phyloP scores from a whole-genome alignment of 176 grass and related monocot genomes.

The Triticum dicoccoides region DNA sequence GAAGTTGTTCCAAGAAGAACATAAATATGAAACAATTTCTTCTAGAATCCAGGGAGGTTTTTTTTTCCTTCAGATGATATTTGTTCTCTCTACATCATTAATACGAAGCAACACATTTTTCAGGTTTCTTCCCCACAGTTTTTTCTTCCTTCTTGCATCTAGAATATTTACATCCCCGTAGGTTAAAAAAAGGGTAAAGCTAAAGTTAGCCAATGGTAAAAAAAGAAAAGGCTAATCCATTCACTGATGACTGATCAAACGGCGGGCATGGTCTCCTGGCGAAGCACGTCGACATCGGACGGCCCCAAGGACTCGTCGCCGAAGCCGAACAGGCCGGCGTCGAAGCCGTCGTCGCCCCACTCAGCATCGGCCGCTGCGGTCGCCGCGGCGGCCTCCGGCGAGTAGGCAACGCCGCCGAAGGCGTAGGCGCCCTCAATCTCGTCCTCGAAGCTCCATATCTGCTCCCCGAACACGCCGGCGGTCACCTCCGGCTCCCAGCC shows the following conservation, averaged over 20 bases:
- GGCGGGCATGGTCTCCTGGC: conserved; percentile 39
- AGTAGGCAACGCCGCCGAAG: background rate
- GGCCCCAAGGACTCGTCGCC: conserved; percentile 9
- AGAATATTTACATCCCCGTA: conserved; percentile 41
- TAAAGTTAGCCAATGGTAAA: conserved; percentile 41
- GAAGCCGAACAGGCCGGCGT: conserved; percentile 47
- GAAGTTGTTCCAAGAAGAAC: too few relatives aligned
- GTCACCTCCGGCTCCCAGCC: background rate
- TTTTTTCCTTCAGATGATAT: background rate
- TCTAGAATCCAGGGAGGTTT: rapidly evolving
- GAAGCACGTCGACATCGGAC: conserved; percentile 36
- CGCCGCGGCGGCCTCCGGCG: conserved; percentile 21
- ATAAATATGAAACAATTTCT: background rate
- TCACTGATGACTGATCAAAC: conserved; percentile 18
- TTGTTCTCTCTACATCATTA: background rate
- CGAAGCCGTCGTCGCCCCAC: conserved; percentile 47
- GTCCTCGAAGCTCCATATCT: conserved; percentile 61
- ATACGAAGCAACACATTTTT: background rate
- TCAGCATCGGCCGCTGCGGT: background rate
- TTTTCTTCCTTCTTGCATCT: conserved; percentile 8
- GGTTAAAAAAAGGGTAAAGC: conserved; percentile 36
- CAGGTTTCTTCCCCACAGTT: background rate
- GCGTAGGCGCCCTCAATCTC: conserved; percentile 22
- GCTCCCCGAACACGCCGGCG: background rate
- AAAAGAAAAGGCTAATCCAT: conserved; percentile 24